A percentile compares a stretch with the other conserved stretches of the same genome.
phyloP scores from a whole-genome alignment of 2,329 filamentous ascomycete genomes.

The Fusarium xylarioides region DNA sequence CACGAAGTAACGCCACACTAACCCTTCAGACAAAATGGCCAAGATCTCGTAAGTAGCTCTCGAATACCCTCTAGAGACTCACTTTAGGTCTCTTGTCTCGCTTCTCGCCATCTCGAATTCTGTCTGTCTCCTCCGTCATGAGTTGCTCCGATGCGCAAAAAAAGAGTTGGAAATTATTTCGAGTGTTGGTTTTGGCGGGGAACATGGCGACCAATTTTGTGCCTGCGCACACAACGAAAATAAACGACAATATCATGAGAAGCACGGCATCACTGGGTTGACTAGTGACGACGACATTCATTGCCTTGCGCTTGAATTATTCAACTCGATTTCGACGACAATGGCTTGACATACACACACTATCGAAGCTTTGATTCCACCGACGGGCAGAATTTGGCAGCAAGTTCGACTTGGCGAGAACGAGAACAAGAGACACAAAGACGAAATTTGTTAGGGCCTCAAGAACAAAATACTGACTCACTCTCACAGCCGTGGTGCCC shows the following conservation, averaged over 20 bases:
- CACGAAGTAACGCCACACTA: conserved; percentile 53
- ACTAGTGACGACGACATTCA: background rate
- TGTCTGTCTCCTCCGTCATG: conserved; percentile 21
- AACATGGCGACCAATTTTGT: conserved; percentile 10
- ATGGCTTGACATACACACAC: background rate
- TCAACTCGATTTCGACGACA: background rate
- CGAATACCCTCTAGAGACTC: background rate
- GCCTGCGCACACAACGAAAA: conserved; percentile 26
- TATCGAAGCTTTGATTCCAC: background rate
- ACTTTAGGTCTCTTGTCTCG: background rate
- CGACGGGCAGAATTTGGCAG: conserved; percentile 28
- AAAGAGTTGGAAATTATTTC: conserved; percentile 11
- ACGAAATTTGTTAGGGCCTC: background rate
- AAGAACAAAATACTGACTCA: conserved; percentile 46
- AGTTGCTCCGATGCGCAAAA: conserved; percentile 17
- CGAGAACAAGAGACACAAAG: conserved; percentile 8
- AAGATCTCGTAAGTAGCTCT: conserved; percentile 66
- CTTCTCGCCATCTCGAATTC: conserved; percentile 6
- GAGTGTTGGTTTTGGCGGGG: conserved; percentile 29
- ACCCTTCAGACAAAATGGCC: conserved; percentile 66
- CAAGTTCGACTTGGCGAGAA: conserved; percentile 14
- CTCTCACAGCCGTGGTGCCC: conserved; percentile 77
- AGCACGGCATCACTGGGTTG: background rate
- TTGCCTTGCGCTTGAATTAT: conserved; percentile 9
- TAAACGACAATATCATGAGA: conserved; percentile 3